Evolutionary conservation across 306 rosid genomes (phyloP).

Genomic region (Citrullus amarus): DNA sequence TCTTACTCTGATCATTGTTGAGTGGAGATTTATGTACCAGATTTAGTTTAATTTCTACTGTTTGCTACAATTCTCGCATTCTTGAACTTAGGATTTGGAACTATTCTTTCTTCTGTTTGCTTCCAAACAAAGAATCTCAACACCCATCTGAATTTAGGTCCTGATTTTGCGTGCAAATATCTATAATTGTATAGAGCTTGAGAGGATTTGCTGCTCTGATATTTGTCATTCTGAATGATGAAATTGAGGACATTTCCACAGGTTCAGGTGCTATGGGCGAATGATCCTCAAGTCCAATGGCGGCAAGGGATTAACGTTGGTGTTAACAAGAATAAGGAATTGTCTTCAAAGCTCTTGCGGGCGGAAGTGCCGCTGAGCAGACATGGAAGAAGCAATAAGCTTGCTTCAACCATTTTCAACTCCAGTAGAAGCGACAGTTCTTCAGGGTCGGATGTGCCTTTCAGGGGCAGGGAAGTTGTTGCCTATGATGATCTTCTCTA

Average conservation of each 20-base stretch:
- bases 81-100: not conserved
- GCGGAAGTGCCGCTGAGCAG: slow-evolving; percentile 70
- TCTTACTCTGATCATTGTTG: not conserved
- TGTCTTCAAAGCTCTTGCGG: slow-evolving; percentile 64
- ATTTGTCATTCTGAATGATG: not conserved
- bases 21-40: not conserved
- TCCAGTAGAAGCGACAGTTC: slow-evolving; percentile 26
- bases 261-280: slow-evolving; percentile 85
- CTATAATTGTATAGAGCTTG: not conserved
- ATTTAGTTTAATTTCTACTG: not conserved
- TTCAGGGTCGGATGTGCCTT: slow-evolving; percentile 39
- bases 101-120: not conserved
- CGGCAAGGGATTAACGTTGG: slow-evolving; percentile 66
- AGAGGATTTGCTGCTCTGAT: not conserved
- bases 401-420: slow-evolving; percentile 57
- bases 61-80: not conserved
- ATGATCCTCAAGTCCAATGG: slow-evolving; percentile 77
- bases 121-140: not conserved
- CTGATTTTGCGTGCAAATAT: not conserved
- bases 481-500: slow-evolving; percentile 80
- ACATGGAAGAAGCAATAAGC: slow-evolving; percentile 68
- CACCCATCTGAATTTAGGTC: not conserved
- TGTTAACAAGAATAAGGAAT: slow-evolving; percentile 30
- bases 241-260: slow-evolving; percentile 12
- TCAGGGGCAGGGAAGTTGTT: slow-evolving; percentile 59